A percentile compares a stretch with the other conserved stretches of the same genome.
phyloP scores from a whole-genome alignment of 176 grass and related monocot species.

The Thalia dealbata region DNA sequence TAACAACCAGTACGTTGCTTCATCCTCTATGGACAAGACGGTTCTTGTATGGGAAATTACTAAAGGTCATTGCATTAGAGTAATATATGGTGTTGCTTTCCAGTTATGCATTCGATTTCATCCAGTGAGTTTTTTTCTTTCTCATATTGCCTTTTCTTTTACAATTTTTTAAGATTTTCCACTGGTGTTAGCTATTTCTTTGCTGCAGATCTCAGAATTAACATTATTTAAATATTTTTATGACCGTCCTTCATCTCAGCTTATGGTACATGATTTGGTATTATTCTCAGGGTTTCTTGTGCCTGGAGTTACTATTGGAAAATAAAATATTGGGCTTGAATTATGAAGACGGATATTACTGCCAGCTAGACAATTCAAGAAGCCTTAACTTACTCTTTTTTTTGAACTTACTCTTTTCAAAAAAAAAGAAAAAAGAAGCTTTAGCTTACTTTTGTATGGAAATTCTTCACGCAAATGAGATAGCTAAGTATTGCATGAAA shows the following conservation, averaged over 20 bases:
- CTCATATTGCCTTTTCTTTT: neutral
- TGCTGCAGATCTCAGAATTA: neutral
- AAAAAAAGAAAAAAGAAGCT: no score
- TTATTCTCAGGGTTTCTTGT: neutral
- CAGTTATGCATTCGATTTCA: slow-evolving; percentile 96
- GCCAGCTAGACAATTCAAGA: neutral
- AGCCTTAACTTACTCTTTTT: no score
- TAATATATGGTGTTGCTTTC: slow-evolving; percentile 91
- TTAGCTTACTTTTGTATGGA: no score
- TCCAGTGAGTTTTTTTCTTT: slow-evolving; percentile 39
- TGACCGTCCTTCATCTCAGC: neutral
- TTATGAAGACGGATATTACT: neutral
- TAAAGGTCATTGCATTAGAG: slow-evolving; percentile 86
- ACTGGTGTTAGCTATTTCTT: neutral
- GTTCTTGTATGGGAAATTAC: slow-evolving; percentile 81
- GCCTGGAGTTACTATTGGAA: neutral
- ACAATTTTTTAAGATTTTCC: neutral
- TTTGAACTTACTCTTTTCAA: no score
- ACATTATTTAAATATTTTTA: neutral
- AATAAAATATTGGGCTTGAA: neutral
- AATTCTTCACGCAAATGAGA: no score
- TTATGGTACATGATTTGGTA: neutral
- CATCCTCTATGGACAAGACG: slow-evolving; percentile 97
- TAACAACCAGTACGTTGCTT: slow-evolving; percentile 99
- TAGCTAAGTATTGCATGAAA: no score